phyloP scores from a whole-genome alignment of 768 basidiomycete genomes.

The Kwoniella shandongensis region DNA sequence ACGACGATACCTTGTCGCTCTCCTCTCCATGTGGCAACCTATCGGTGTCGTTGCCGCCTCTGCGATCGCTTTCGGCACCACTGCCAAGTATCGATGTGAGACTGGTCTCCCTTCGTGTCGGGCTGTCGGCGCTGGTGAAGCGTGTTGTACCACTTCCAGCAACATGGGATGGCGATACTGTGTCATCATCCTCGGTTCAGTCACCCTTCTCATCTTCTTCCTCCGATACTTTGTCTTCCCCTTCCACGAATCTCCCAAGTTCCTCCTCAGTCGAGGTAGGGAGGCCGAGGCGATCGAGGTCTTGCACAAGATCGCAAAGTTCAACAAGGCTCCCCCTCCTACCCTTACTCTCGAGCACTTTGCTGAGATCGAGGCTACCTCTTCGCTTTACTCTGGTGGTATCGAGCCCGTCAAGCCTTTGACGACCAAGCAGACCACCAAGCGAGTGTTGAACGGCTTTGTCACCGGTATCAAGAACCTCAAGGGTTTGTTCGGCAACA shows the following conservation, averaged over 20 bases:
- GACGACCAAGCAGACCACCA: slow-evolving; percentile 10
- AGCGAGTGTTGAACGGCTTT: slow-evolving; percentile 25
- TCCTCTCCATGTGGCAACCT: slow-evolving; percentile 58
- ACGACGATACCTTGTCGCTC: slow-evolving; percentile 57
- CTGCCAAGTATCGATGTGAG: slow-evolving; percentile 61
- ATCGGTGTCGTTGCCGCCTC: slow-evolving; percentile 60
- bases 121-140: slow-evolving; percentile 37
- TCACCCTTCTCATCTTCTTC: slow-evolving; percentile 62
- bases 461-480: slow-evolving; percentile 46
- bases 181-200: slow-evolving; percentile 54
- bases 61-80: slow-evolving; percentile 62
- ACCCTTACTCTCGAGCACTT: slow-evolving; percentile 53
- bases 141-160: slow-evolving; percentile 58
- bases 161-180: slow-evolving; percentile 68
- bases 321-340: slow-evolving; percentile 52
- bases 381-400: slow-evolving; percentile 14
- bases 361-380: slow-evolving; percentile 46
- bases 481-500: slow-evolving; percentile 52
- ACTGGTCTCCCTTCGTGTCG: slow-evolving; percentile 36
- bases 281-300: slow-evolving; percentile 62
- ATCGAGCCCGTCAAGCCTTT: background rate
- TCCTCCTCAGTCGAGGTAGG: slow-evolving; percentile 61
- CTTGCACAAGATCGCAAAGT: slow-evolving; percentile 53
- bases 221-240: slow-evolving; percentile 63
- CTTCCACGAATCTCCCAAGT: slow-evolving; percentile 66